Base-by-base conservation (phyloP, 176 grass and related monocot genomes). In the Areca catechu region DNA sequence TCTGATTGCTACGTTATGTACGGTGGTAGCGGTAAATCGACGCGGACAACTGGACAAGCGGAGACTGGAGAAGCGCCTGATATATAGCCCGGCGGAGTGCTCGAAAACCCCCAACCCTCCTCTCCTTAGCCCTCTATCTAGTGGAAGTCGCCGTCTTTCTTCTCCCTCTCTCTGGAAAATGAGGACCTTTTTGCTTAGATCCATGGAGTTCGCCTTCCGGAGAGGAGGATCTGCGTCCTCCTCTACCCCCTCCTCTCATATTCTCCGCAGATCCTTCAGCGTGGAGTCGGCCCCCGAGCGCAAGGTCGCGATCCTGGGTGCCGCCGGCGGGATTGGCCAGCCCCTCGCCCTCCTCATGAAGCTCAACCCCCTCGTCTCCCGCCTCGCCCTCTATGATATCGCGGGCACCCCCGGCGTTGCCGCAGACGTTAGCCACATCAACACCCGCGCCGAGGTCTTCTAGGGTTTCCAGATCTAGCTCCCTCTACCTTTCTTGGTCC, bases 311-410 rank as follows among this genome's bases (percentile, higher is more conserved):
- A 53, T 79, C 61, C 68, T 79, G 54, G 76, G 62, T 20, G 76
- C 76, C 49, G 76, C 76, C 50, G 71, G 71, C 14, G 77, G 77
- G 14, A 80, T 80, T 47, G 77, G 77, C 9, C 77, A 80, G 57
- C 77, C 71, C 51, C 71, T 80, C 6, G 25, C 77, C 3, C 71
- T 74, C 65, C 71, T 80, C 70, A 74, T 80, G 77, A 80, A 80
- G 71, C 77, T 80, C 14, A 83, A 83, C 63, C 80, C 74, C 49
- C 74, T 78, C 58, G 59, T 83, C 49, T 78, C 80, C 70, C 69
- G 27, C 70, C 80, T 78, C 16, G 66, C 74, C 16, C 74, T 83
- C 70, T 78, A 83, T 59, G 80, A 83, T 65, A 83, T 83, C 53
- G 77, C 77, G 5, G 77, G 23, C 58, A 80, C 77, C 51, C 77